phyloP scores from a whole-genome alignment of 1,284 basidiomycete species.

The Pyrrhoderma noxium region DNA sequence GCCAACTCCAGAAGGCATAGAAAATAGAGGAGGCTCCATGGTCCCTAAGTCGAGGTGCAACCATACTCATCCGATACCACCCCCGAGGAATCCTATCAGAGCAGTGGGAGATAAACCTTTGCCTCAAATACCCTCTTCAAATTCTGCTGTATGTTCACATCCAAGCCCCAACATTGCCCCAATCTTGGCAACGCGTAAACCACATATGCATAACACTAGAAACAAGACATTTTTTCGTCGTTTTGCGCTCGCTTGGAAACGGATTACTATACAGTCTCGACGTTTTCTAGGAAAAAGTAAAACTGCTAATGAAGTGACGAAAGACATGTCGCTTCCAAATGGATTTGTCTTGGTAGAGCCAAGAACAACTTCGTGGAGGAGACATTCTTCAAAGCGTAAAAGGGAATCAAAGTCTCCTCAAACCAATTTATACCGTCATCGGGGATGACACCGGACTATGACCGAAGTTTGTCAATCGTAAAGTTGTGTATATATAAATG shows the following conservation, averaged over 20 bases:
- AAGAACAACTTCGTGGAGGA: conserved; percentile 9
- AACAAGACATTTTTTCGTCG: too few relatives aligned
- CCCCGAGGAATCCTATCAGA: too few relatives aligned
- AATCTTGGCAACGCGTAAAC: too few relatives aligned
- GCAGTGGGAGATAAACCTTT: too few relatives aligned
- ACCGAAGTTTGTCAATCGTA: background rate
- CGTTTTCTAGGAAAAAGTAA: background rate
- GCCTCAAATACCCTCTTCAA: too few relatives aligned
- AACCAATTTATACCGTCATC: background rate
- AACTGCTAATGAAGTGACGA: background rate
- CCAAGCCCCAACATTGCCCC: too few relatives aligned
- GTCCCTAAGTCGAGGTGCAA: too few relatives aligned
- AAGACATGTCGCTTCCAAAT: background rate
- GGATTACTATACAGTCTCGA: conserved; percentile 2
- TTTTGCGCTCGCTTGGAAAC: conserved; percentile 15
- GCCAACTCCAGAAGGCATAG: too few relatives aligned
- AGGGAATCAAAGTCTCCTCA: background rate
- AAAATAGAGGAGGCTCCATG: too few relatives aligned
- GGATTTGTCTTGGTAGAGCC: conserved; percentile 11
- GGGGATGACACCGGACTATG: background rate
- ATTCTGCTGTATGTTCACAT: too few relatives aligned
- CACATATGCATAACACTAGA: too few relatives aligned
- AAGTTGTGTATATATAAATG: background rate
- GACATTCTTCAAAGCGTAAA: background rate
- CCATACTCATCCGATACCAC: too few relatives aligned